A percentile compares a stretch with the other conserved stretches of the same genome.
Evolutionary conservation across 2,329 filamentous ascomycete genomes (phyloP).

Genomic region (Nectriaceae sp.): DNA sequence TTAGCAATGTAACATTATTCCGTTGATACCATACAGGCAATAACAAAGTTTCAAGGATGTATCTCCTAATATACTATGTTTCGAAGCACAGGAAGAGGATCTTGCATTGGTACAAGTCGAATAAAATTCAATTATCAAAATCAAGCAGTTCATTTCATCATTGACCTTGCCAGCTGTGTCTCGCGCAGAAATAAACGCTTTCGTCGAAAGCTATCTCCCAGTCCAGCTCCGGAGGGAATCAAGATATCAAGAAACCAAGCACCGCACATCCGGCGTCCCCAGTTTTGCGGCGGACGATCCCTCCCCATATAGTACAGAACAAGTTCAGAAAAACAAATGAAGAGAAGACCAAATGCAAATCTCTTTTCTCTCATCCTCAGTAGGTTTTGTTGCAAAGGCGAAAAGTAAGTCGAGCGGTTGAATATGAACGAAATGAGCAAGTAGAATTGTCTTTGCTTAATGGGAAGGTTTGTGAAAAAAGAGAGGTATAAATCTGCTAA

Average conservation of each 20-base stretch:
- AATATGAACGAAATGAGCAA: neutral
- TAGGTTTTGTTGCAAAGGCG: slow-evolving; percentile 11
- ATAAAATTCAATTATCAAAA: slow-evolving; percentile 13
- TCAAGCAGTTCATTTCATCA: slow-evolving; percentile 32
- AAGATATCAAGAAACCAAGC: slow-evolving; percentile 15
- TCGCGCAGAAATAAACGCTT: slow-evolving; percentile 10
- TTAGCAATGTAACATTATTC: too few relatives aligned
- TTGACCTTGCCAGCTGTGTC: slow-evolving; percentile 22
- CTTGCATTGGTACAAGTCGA: neutral
- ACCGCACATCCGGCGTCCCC: slow-evolving; percentile 9
- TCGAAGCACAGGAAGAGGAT: too few relatives aligned
- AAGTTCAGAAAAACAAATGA: slow-evolving; percentile 18
- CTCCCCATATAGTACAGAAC: slow-evolving; percentile 23
- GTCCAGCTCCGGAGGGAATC: slow-evolving; percentile 10
- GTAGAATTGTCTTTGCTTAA: neutral
- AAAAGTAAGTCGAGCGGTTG: slow-evolving; percentile 6
- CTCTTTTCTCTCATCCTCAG: neutral
- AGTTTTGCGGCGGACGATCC: slow-evolving; percentile 3
- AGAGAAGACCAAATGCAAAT: slow-evolving; percentile 10
- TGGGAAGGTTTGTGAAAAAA: slow-evolving; percentile 10
- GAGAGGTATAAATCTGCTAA: slow-evolving; percentile 18
- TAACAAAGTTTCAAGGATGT: too few relatives aligned
- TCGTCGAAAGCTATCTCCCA: slow-evolving; percentile 18
- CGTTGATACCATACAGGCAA: too few relatives aligned
- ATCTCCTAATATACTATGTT: too few relatives aligned